Evolutionary conservation across 148 eudicot genomes (phyloP), one percentile per base, ranked within the genome.

Genomic region (Fagopyrum esculentum): DNA sequence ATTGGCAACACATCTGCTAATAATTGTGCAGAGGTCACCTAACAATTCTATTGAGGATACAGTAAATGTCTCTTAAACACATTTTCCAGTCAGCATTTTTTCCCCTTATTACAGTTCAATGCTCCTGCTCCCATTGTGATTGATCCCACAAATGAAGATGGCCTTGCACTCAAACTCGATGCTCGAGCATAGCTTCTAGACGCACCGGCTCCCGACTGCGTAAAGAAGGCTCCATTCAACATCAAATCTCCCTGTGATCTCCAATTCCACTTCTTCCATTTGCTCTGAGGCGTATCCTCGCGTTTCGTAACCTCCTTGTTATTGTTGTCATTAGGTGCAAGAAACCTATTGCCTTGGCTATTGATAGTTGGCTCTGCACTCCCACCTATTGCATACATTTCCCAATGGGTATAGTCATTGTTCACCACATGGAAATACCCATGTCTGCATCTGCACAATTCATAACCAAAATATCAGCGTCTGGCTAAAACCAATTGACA

Each of bases 361-460:
- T 68, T 69, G 51, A 69, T 45, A 3, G 73, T 69, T 16, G 73
- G 73, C 2, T 45, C 19, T 17, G 49, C 73, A n/a, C 73, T 69
- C 19, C 73, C 73, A 0, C 73, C 73, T 5, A 69, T 69, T 4
- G 73, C 73, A 10, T 69, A 69, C 73, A 69, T 69, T 19, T 45
- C 48, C 73, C 73, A 69, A 9, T 69, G 73, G 3, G 73, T 69
- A 29, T 69, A 69, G 73, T 69, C 73, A 6, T 69, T 69, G 51
- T 69, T 69, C 9, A 69, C 73, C 51, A 69, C 73, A 45, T 69
- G 73, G 35, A 69, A 69, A 29, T 69, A 69, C 16, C 73, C 73
- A 15, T 69, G 73, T 69, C 73, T 43, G 12, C 73, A 69, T 26
- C 66, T 22, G 66, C 66, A 59, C 6, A n/a, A 4, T 4, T 16